Base-by-base conservation (phyloP, 176 grass and related monocot species). In the Oryza australiensis region DNA sequence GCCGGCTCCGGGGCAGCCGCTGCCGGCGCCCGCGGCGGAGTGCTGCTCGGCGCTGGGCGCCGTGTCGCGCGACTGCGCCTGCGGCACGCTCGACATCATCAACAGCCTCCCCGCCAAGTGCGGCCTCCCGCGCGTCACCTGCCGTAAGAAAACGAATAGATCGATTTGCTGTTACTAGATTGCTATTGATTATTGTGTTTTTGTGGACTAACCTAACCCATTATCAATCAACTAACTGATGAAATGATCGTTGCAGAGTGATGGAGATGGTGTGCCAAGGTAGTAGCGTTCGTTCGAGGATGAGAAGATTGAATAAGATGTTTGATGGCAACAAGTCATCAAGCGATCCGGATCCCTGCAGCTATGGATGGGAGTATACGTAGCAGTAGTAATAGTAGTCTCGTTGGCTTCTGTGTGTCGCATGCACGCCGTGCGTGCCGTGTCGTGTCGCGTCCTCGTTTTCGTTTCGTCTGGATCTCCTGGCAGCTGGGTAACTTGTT, bases 31-130 rank as follows among this genome's bases (percentile, higher is more conserved):
- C 0, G 86, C 78, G 41, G n/a, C 68, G 13, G 85, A 96, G 60
- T 96, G 93, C 85, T 96, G 93, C 85, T 74, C 88, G 20, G 89
- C 90, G 46, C 83, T 96, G 2, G 81, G 85, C 1, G 15, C 85
- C 49, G 83, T 93, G 30, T 42, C 84, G 55, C 76, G 32, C 60
- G 82, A 90, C 65, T 96, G 93, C 78, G 90, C 85, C 51, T 96
- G 93, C 72, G 69, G 62, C 42, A 81, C 93, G 27, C 73, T 96
- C 71, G 34, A 75, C 34, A 90, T 96, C 82, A 93, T 96, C 80
- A 90, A 82, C 62, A 96, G 88, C 90, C 88, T 93, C 62, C 90
- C 93, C 1, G 70, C 88, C 69, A 93, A 93, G 80, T 96, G 93
- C 40, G 88, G 85, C 37, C 90, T 96, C 62, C 43, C 67, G 51